These are phyloP conservation scores for Hymenoscyphus repandus DNA, from an alignment of 2,329 filamentous ascomycete genomes.

Conservation along the genomic window DNA sequence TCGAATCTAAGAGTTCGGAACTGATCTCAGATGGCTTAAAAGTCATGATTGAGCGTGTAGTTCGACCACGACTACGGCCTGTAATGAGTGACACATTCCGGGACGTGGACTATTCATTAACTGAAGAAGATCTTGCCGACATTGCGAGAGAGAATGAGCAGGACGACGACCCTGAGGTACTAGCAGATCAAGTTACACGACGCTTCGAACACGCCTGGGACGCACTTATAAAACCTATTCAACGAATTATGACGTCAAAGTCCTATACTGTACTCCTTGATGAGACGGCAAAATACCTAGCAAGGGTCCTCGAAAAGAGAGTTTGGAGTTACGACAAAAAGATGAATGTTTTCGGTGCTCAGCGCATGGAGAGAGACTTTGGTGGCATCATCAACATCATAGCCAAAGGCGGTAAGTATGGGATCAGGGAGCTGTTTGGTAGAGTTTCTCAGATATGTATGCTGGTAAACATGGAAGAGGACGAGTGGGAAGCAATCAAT, in stretches of 20 bases:
- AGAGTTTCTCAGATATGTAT: slow-evolving; percentile 75
- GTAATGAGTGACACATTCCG: slow-evolving; percentile 86
- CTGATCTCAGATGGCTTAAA: slow-evolving; percentile 78
- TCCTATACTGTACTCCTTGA: slow-evolving; percentile 74
- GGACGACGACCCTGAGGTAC: slow-evolving; percentile 42
- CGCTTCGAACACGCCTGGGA: slow-evolving; percentile 86
- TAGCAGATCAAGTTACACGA: slow-evolving; percentile 64
- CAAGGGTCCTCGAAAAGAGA: slow-evolving; percentile 78
- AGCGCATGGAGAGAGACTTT: slow-evolving; percentile 79
- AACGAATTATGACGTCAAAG: slow-evolving; percentile 72
- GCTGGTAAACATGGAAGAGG: slow-evolving; percentile 90
- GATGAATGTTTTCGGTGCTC: slow-evolving; percentile 74
- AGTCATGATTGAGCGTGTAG: slow-evolving; percentile 81
- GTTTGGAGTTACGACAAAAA: slow-evolving; percentile 73
- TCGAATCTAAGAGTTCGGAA: slow-evolving; percentile 73
- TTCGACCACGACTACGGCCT: slow-evolving; percentile 78
- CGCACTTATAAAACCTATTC: slow-evolving; percentile 75
- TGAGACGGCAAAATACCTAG: slow-evolving; percentile 67
- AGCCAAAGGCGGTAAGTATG: slow-evolving; percentile 65
- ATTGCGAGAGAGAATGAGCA: slow-evolving; percentile 44
- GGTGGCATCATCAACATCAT: slow-evolving; percentile 66
- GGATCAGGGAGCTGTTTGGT: slow-evolving; percentile 70
- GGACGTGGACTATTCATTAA: slow-evolving; percentile 78
- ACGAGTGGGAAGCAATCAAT: slow-evolving; percentile 81
- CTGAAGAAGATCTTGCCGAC: slow-evolving; percentile 55